Base-by-base conservation (phyloP, 2,329 filamentous ascomycete genomes). In the Paecilomyces fulvus region DNA sequence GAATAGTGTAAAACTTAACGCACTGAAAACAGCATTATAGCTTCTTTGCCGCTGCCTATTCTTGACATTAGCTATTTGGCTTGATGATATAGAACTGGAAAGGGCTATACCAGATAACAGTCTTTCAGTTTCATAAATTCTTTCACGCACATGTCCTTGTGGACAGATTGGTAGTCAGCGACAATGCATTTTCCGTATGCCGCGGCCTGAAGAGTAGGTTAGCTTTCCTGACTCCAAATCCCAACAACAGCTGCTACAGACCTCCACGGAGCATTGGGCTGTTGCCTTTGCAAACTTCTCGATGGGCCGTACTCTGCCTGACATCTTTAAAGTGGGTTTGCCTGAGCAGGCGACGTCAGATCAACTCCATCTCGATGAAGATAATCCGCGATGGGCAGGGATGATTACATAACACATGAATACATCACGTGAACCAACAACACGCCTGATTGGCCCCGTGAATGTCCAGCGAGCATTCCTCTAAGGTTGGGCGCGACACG, bases 171-270 rank as follows among this genome's bases (percentile, higher is more conserved):
- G 75, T 95, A 97, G 69, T 97, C 92, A 43, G 84, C 83, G 53
- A 92, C 82, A 61, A 99, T 86, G 70, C 94, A 99, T 78, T 91
- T 92, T 63, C 92, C 94, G 68, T 97, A 99, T 11, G 83, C 79
- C 2, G 90, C 80, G 54, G 90, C 88, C 92, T 97, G 60, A 56
- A 53, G 52, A 55, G 48, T 30, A 43, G 48, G 37, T 30, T 17
- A 49, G 49, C 50, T n/a, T n/a, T 54, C n/a, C 46, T 58, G 28
- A 25, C 37, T 51, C 8, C 37, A 30, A n/a, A 20, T 49, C 30
- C n/a, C n/a, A n/a, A 21, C 20, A 49, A 25, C 10, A 25, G 11
- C 30, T 14, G 20, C 43, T 25, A 66, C 71, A 43, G 71, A 87
- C 86, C 77, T 89, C 85, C 53, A 77, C 73, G 7, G 83, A 82